These are phyloP conservation scores for Massariosphaeria phaeospora DNA, from an alignment of 495 filamentous ascomycete genomes.

Conservation along the genomic window DNA sequence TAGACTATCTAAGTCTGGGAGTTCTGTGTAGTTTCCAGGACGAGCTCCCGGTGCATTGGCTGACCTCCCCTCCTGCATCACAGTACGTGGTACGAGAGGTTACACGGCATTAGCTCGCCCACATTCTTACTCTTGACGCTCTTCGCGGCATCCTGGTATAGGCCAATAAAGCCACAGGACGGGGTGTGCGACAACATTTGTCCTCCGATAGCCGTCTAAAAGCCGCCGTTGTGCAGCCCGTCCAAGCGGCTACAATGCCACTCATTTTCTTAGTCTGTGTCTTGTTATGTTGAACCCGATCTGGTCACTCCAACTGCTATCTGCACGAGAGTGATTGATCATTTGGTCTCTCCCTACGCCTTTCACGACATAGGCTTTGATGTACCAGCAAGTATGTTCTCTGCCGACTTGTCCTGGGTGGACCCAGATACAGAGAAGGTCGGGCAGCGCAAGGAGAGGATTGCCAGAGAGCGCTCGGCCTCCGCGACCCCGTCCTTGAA, in stretches of 20 bases:
- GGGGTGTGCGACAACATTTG: constrained; percentile 13
- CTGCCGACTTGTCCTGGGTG: constrained; percentile 31
- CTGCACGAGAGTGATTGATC: constrained; percentile 13
- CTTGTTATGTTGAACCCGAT: neutral
- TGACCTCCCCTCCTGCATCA: constrained; percentile 14
- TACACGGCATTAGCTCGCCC: constrained; percentile 5
- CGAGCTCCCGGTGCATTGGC: constrained; percentile 3
- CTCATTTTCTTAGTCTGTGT: constrained; percentile 4
- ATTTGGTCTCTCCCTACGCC: neutral
- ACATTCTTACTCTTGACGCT: constrained; percentile 8
- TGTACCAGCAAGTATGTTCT: constrained; percentile 23
- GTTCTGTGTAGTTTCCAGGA: constrained; percentile 2
- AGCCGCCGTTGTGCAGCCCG: constrained; percentile 13
- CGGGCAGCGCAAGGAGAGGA: constrained; percentile 27
- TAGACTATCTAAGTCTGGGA: constrained; percentile 15
- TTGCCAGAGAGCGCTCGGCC: constrained; percentile 14
- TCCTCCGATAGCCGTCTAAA: constrained; percentile 9
- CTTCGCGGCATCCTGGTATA: constrained; percentile 2
- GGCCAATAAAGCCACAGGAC: constrained; percentile 33
- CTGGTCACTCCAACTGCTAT: constrained; percentile 6
- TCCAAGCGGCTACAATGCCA: constrained; percentile 9
- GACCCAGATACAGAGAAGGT: constrained; percentile 28
- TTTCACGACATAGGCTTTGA: neutral
- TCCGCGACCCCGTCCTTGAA: constrained; percentile 21
- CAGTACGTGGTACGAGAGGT: constrained; percentile 16